Evolutionary conservation across 306 rosid species (phyloP).

Genomic region (Glycine soja): DNA sequence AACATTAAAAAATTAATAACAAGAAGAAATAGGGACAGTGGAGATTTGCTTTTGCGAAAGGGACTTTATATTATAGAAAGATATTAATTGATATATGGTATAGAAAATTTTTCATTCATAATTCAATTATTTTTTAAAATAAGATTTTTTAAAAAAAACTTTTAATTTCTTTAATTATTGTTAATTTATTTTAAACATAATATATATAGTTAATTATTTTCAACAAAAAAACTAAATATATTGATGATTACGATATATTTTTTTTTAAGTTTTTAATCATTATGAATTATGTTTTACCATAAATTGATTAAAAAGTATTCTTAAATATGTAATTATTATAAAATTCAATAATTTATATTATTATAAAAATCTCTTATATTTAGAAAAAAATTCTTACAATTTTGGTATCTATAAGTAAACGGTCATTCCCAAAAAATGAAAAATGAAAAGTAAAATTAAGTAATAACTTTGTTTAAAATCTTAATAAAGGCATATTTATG

Average conservation of each 20-base stretch:
- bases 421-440: too few species aligned
- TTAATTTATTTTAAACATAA: too few species aligned
- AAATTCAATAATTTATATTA: not conserved
- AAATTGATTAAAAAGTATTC: too few species aligned
- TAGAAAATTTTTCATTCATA: not conserved
- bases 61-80: conserved; percentile 30
- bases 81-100: not conserved
- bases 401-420: not conserved
- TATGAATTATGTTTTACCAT: too few species aligned
- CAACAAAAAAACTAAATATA: too few species aligned
- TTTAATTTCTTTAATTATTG: too few species aligned
- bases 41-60: conserved; percentile 60
- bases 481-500: not conserved
- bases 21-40: conserved; percentile 29
- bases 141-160: too few species aligned
- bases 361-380: not conserved
- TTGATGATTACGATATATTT: too few species aligned
- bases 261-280: too few species aligned
- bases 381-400: not conserved
- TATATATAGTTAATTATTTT: too few species aligned
- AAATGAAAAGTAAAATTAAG: not conserved
- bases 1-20: conserved; percentile 21
- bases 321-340: too few species aligned
- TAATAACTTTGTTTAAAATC: not conserved
- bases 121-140: not conserved